Percentiles rank a stretch among this genome's conserved stretches.
phyloP scores from a whole-genome alignment of 139 green algal species.

The Tetradesmus lagerheimii region DNA sequence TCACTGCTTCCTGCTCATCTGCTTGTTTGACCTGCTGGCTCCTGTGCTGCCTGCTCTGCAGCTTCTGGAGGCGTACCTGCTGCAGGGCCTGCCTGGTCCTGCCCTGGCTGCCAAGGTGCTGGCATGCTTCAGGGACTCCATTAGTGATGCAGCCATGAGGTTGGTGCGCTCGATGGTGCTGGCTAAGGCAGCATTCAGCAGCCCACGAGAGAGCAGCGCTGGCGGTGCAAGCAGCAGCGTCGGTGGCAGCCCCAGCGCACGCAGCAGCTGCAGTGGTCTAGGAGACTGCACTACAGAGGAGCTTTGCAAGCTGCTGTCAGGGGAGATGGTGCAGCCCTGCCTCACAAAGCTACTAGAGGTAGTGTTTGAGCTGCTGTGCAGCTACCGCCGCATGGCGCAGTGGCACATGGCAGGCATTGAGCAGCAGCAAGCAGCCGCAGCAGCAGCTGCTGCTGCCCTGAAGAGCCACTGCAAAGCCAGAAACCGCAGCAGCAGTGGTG shows the following conservation, averaged over 20 bases:
- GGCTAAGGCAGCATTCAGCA: conserved; percentile 28
- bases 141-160: conserved; percentile 54
- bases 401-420: conserved; percentile 50
- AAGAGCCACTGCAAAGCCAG: background rate
- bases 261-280: conserved; percentile 32
- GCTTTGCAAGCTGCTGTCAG: conserved; percentile 58
- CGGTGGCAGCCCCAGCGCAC: background rate
- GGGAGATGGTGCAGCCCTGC: conserved; percentile 61
- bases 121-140: conserved; percentile 58
- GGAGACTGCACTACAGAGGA: conserved; percentile 54
- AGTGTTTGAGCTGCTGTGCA: conserved; percentile 58
- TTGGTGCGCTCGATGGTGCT: conserved; percentile 59
- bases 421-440: conserved; percentile 4
- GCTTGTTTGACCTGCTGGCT: background rate
- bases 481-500: conserved; percentile 42
- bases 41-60: conserved; percentile 27
- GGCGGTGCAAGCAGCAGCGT: conserved; percentile 13
- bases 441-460: conserved; percentile 34
- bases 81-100: conserved; percentile 57
- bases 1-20: background rate
- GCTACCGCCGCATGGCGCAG: conserved; percentile 62
- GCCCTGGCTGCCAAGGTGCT: conserved; percentile 59
- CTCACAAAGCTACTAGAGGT: conserved; percentile 65
- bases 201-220: background rate
- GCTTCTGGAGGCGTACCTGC: conserved; percentile 73